A percentile compares a stretch with the other conserved stretches of the same genome.
These are phyloP conservation scores for Penicillium sp. DNA, from an alignment of 2,329 filamentous ascomycete genomes.

Conservation along the genomic window DNA sequence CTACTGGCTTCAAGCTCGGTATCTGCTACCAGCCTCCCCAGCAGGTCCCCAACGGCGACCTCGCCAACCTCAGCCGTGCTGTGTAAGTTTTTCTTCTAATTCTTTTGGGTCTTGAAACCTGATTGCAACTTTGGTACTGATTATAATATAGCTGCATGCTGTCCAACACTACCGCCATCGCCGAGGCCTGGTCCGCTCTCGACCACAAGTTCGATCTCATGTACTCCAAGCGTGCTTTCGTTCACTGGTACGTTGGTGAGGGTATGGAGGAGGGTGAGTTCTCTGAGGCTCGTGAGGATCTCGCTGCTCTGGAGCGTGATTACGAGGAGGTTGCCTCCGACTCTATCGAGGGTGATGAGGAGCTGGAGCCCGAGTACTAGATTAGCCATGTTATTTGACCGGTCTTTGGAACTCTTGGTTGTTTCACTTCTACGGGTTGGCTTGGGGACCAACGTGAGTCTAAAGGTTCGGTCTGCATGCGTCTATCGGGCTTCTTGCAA, in stretches of 20 bases:
- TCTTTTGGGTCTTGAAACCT: slow-evolving; percentile 3
- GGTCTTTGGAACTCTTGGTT: slow-evolving; percentile 17
- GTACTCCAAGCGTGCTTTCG: slow-evolving; percentile 99
- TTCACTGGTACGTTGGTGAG: slow-evolving; percentile 99
- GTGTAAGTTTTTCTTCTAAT: slow-evolving; percentile 64
- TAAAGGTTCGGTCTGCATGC: slow-evolving; percentile 25
- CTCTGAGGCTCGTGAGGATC: slow-evolving; percentile 96
- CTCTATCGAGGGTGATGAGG: slow-evolving; percentile 74
- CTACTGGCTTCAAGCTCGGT: slow-evolving; percentile 99
- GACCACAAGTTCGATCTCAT: slow-evolving; percentile 99
- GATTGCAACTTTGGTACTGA: slow-evolving; percentile 26
- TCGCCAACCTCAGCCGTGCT: slow-evolving; percentile 96
- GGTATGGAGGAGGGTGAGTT: slow-evolving; percentile 99
- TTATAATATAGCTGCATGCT: slow-evolving; percentile 76
- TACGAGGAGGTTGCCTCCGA: slow-evolving; percentile 98
- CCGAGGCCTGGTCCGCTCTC: slow-evolving; percentile 94
- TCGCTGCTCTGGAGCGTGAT: slow-evolving; percentile 95
- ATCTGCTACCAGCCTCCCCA: slow-evolving; percentile 99
- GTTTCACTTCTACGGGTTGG: slow-evolving; percentile 22
- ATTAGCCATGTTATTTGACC: slow-evolving; percentile 25
- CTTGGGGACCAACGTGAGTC: slow-evolving; percentile 25
- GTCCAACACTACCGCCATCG: slow-evolving; percentile 89
- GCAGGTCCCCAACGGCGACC: slow-evolving; percentile 93
- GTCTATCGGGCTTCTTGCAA: slow-evolving; percentile 32
- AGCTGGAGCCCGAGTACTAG: slow-evolving; percentile 91